Base-by-base conservation (phyloP, 768 basidiomycete species). In the Trametes punicea region DNA sequence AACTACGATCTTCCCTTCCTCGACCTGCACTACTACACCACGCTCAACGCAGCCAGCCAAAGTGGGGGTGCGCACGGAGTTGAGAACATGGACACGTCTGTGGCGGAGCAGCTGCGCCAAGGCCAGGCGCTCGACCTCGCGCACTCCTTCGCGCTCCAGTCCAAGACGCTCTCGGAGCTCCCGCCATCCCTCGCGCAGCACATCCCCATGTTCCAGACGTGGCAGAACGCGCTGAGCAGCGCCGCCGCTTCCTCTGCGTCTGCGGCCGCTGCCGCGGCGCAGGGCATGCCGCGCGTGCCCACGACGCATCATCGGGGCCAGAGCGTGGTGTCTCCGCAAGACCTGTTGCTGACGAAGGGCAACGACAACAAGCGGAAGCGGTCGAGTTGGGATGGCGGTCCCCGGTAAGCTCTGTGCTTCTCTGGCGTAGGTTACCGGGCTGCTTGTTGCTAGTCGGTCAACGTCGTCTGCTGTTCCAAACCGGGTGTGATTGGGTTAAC, bases 1-100 rank as follows among this genome's bases (percentile, higher is more conserved):
- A 71, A 73, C 40, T 76, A 83, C 46, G 78, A 81, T 57, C 69
- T 88, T 1, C 81, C 86, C 2, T 90, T 87, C 70, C 74, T 90
- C 51, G 88, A 90, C 66, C 66, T 90, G 68, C 88, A 90, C 65
- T 88, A 88, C 66, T 84, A 84, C 56, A 74, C 74, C 20, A 61
- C 46, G 60, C 64, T 63, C 51, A 40, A 64, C 34, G 51, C 40
- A 13, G 53, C 53, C 47, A 18, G 42, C 25, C 23, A 46, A 1
- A 47, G 46, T 3, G 62, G 51, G 25, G 45, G 64, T 25, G 58
- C 51, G 27, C 57, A 51, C 39, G 62, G 44, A 29, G 69, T 62
- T 11, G 46, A 41, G 29, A 21, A 18, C 26, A 36, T n/a, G 21
- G 36, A 41, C 31, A 68, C 70, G 42, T 42, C 55, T 52, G 48